These are phyloP conservation scores for Capronia coronata DNA, from an alignment of 2,329 filamentous ascomycete genomes.

Conservation along the genomic window DNA sequence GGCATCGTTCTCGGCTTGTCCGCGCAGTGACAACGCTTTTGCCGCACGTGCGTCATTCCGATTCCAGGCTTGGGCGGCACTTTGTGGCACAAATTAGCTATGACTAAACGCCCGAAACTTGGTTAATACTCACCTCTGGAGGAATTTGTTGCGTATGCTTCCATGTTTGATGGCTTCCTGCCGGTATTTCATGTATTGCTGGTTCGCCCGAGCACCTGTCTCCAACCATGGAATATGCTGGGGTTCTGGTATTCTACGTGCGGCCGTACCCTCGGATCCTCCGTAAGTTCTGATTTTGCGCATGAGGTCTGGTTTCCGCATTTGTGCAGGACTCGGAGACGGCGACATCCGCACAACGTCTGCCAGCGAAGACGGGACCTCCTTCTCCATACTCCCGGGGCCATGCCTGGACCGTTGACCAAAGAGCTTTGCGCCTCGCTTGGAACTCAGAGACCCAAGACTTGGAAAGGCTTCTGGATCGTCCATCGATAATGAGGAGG, in stretches of 20 bases:
- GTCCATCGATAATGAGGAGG: conserved; percentile 68
- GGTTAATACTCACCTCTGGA: conserved; percentile 64
- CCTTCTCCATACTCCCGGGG: conserved; percentile 60
- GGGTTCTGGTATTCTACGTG: conserved; percentile 76
- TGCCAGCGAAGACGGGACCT: conserved; percentile 69
- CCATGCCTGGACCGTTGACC: conserved; percentile 83
- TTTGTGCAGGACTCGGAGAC: conserved; percentile 60
- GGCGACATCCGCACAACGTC: conserved; percentile 95
- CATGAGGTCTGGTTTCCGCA: conserved; percentile 46
- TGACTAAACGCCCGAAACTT: neutral
- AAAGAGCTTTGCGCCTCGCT: conserved; percentile 83
- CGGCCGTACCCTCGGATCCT: conserved; percentile 54
- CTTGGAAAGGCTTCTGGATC: conserved; percentile 94
- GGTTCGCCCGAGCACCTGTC: conserved; percentile 84
- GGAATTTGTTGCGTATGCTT: conserved; percentile 89
- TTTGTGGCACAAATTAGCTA: conserved; percentile 34
- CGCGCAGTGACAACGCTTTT: conserved; percentile 86
- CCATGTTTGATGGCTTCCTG: conserved; percentile 97
- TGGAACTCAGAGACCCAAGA: conserved; percentile 66
- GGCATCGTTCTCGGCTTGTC: conserved; percentile 91
- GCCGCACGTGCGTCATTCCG: conserved; percentile 93
- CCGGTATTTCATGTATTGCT: conserved; percentile 87
- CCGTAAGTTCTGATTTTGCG: conserved; percentile 48
- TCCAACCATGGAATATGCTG: conserved; percentile 96
- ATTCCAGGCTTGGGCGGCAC: conserved; percentile 97